Evolutionary conservation across 371 early-diverging fungal genomes (phyloP).

Genomic region (Mortierella sp.): DNA sequence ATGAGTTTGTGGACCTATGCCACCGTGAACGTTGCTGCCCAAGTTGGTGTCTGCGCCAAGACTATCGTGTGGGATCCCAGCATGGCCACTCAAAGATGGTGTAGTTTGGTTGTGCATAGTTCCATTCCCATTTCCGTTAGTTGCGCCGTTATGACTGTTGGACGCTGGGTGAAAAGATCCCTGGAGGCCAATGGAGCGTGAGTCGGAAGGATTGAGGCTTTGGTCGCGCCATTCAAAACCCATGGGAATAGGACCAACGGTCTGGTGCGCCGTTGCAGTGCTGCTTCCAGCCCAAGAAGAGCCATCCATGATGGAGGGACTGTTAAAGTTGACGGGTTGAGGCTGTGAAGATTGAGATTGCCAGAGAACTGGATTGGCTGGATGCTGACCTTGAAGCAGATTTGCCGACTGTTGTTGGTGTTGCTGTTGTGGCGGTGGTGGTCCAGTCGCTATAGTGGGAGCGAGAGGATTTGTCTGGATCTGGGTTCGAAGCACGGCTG

Average conservation of each 20-base stretch:
- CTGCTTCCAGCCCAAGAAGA: constrained; percentile 39
- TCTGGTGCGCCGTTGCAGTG: constrained; percentile 29
- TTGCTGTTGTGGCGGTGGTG: constrained; percentile 8
- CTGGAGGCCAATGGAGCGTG: constrained; percentile 33
- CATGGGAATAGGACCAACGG: constrained; percentile 44
- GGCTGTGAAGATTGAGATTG: constrained; percentile 15
- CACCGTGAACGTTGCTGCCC: constrained; percentile 10
- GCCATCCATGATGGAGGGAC: constrained; percentile 39
- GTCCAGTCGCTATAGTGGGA: constrained; percentile 4
- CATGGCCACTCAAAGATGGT: background rate
- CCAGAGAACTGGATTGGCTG: constrained; percentile 18
- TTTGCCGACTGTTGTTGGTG: constrained; percentile 7
- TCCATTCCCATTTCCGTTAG: constrained; percentile 24
- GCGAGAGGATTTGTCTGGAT: constrained; percentile 7
- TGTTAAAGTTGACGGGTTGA: constrained; percentile 15
- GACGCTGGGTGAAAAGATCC: constrained; percentile 27
- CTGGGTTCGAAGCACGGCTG: constrained; percentile 16
- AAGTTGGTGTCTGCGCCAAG: constrained; percentile 27
- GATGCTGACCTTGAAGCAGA: constrained; percentile 15
- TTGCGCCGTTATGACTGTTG: constrained; percentile 22
- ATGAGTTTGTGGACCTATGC: constrained; percentile 17
- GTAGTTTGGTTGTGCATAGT: background rate
- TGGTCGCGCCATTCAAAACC: constrained; percentile 54
- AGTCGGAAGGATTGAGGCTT: constrained; percentile 27
- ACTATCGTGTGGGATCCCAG: constrained; percentile 15